Conservation (phyloP, 176 grass and related monocot species). For the Lolium perenne region DNA sequence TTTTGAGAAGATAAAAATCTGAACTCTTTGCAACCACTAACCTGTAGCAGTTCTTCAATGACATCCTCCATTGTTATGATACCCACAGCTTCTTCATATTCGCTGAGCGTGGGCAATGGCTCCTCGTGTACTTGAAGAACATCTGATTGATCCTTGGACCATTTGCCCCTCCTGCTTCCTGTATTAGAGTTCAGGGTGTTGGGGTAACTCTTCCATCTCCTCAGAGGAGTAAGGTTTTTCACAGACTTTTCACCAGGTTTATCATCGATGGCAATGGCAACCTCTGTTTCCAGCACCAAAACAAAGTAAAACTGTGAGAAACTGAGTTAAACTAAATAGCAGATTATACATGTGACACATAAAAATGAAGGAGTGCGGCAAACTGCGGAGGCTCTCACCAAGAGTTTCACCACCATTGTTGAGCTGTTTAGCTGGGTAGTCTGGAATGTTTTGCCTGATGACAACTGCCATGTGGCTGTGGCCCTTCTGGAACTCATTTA, state of each 20-base stretch:
- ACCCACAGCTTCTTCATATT: slow-evolving; percentile 85
- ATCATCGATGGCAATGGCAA: slow-evolving; percentile 62
- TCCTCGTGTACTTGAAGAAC: slow-evolving; percentile 75
- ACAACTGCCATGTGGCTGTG: slow-evolving; percentile 99
- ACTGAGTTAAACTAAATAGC: not conserved
- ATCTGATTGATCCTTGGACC: slow-evolving; percentile 60
- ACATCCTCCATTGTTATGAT: slow-evolving; percentile 51
- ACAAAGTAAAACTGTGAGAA: not conserved
- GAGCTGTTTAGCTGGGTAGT: slow-evolving; percentile 27
- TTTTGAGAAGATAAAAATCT: not conserved
- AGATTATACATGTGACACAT: not conserved
- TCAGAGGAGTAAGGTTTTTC: slow-evolving; percentile 36
- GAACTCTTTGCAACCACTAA: slow-evolving; percentile 31
- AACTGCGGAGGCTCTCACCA: slow-evolving; percentile 1
- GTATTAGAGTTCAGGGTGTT: slow-evolving; percentile 51
- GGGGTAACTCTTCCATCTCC: slow-evolving; percentile 75
- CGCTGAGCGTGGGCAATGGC: slow-evolving; percentile 58
- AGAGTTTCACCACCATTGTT: slow-evolving; percentile 48
- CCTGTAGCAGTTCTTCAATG: slow-evolving; percentile 96
- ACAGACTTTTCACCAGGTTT: slow-evolving; percentile 54
- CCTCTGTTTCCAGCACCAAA: slow-evolving; percentile 47
- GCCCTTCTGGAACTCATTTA: slow-evolving; percentile 80
- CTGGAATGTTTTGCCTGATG: slow-evolving; percentile 50
- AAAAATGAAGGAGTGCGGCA: not conserved
- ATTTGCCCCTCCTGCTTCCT: slow-evolving; percentile 59